A percentile compares a stretch with the other conserved stretches of the same genome.
phyloP scores from a whole-genome alignment of 768 basidiomycete species.

The Naganishia onofrii region DNA sequence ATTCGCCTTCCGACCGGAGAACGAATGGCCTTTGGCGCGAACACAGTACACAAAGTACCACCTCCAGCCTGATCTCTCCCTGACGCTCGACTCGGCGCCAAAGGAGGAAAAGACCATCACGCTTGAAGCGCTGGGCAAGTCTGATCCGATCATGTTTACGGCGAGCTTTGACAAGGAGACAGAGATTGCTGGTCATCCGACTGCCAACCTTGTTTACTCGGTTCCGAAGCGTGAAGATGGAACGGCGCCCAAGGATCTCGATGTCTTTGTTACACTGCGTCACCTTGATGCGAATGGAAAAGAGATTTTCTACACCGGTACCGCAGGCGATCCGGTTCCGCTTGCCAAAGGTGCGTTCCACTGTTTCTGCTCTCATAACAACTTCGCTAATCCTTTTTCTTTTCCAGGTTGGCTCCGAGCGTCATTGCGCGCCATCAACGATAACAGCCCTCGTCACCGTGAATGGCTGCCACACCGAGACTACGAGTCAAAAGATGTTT shows the following conservation, averaged over 20 bases:
- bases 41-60: constrained; percentile 35
- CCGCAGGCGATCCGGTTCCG: constrained; percentile 40
- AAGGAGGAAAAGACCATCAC: constrained; percentile 21
- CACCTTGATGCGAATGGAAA: constrained; percentile 36
- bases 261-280: constrained; percentile 38
- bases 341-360: constrained; percentile 33
- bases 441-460: constrained; percentile 34
- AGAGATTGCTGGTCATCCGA: constrained; percentile 39
- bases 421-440: constrained; percentile 41
- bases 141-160: constrained; percentile 29
- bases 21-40: constrained; percentile 38
- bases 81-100: background rate
- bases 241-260: constrained; percentile 38
- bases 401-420: constrained; percentile 41
- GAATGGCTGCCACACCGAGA: constrained; percentile 40
- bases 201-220: constrained; percentile 33
- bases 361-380: background rate
- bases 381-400: background rate
- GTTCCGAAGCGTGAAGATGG: constrained; percentile 30
- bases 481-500: constrained; percentile 37
- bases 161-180: constrained; percentile 35
- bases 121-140: constrained; percentile 33
- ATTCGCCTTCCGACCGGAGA: constrained; percentile 35
- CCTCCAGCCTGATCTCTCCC: constrained; percentile 28
- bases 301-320: constrained; percentile 40